Percentiles rank a stretch among this genome's conserved stretches.
Conservation (phyloP, 129 eudicot genomes). For the Lactuca saligna region DNA sequence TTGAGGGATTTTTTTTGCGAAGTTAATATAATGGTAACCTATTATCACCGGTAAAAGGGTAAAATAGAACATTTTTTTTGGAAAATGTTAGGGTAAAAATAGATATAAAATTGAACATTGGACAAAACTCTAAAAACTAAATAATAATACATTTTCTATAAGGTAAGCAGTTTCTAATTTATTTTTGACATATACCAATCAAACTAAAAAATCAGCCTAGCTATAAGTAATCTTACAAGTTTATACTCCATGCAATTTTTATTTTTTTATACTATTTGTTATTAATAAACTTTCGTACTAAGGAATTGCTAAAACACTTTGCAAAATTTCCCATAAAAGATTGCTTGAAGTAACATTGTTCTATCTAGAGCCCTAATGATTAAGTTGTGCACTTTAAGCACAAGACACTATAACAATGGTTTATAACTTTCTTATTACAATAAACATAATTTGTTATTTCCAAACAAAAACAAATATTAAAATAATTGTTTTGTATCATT, state of each 20-base stretch:
- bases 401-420: conserved; percentile 19
- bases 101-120: too few relatives aligned
- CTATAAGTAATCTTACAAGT: background rate
- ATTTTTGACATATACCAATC: background rate
- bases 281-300: conserved; percentile 12
- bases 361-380: conserved; percentile 23
- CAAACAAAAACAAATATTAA: background rate
- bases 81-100: too few relatives aligned
- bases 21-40: too few relatives aligned
- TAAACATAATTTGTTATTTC: background rate
- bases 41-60: too few relatives aligned
- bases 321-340: conserved; percentile 14
- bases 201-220: background rate
- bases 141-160: background rate
- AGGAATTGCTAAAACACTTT: conserved; percentile 15
- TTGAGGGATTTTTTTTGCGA: too few relatives aligned
- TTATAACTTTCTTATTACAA: background rate
- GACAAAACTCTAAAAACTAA: too few relatives aligned
- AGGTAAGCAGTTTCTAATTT: background rate
- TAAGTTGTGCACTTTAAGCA: conserved; percentile 42
- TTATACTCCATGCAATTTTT: background rate
- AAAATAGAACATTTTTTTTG: too few relatives aligned
- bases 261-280: background rate
- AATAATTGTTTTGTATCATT: background rate
- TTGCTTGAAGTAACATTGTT: conserved; percentile 38